These are phyloP conservation scores for Dactylellina cionopaga DNA, from an alignment of 2,329 filamentous ascomycete genomes.

Conservation along the genomic window DNA sequence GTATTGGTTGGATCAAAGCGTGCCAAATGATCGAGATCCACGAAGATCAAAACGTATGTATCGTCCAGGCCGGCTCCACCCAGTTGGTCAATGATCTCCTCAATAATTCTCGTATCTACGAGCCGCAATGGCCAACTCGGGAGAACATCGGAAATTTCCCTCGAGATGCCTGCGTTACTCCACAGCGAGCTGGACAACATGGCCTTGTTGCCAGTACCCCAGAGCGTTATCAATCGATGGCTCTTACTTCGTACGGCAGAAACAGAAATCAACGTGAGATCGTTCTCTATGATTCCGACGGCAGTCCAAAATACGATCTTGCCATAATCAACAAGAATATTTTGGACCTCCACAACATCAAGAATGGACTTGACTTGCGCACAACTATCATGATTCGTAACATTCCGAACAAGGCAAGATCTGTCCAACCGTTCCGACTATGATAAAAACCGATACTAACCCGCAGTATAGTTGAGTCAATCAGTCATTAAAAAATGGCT, in stretches of 20 bases:
- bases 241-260: slow-evolving; percentile 55
- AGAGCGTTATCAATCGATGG: slow-evolving; percentile 69
- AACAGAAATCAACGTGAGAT: slow-evolving; percentile 12
- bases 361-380: slow-evolving; percentile 21
- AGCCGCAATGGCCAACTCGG: background rate
- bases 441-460: slow-evolving; percentile 69
- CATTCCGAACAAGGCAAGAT: slow-evolving; percentile 87
- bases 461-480: slow-evolving; percentile 8
- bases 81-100: slow-evolving; percentile 63
- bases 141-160: background rate
- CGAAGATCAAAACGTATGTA: slow-evolving; percentile 71
- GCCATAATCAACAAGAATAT: slow-evolving; percentile 63
- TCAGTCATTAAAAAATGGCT: slow-evolving; percentile 24
- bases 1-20: slow-evolving; percentile 53
- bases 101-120: background rate
- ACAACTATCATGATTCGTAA: slow-evolving; percentile 81
- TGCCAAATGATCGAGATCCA: slow-evolving; percentile 60
- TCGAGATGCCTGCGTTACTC: background rate
- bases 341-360: slow-evolving; percentile 23
- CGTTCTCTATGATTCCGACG: slow-evolving; percentile 4
- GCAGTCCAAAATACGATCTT: slow-evolving; percentile 24
- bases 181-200: background rate
- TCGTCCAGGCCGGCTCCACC: slow-evolving; percentile 64
- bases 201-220: background rate
- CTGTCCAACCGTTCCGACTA: background rate